phyloP scores from a whole-genome alignment of 352 stramenopile species.

The Pythium monospermum region DNA sequence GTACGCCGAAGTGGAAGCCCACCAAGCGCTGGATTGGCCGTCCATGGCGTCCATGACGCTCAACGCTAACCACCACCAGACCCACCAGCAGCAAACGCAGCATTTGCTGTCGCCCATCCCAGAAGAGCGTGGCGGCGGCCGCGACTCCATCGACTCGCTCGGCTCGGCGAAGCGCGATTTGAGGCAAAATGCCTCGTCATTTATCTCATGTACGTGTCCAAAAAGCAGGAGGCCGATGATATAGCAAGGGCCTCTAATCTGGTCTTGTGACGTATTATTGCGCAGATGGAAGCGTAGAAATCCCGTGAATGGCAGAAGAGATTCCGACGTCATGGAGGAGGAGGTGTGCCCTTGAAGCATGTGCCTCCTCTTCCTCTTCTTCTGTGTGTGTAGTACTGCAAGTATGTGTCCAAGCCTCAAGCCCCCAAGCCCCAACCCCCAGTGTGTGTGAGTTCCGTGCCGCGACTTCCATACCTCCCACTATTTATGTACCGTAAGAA shows the following conservation, averaged over 20 bases:
- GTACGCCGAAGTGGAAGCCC: conserved; percentile 25
- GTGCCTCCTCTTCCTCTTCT: no score
- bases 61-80: neutral
- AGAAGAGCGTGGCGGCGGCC: conserved; percentile 53
- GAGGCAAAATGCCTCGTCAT: conserved; percentile 3
- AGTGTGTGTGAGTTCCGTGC: no score
- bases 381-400: no score
- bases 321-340: neutral
- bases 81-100: conserved; percentile 26
- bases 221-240: no score
- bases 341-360: no score
- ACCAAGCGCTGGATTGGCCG: conserved; percentile 36
- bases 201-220: conserved; percentile 16
- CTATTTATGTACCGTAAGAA: no score
- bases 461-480: no score
- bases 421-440: no score
- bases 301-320: conserved; percentile 2
- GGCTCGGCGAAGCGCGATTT: conserved; percentile 13
- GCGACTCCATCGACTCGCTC: conserved; percentile 21
- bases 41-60: neutral
- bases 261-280: neutral
- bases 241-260: no score
- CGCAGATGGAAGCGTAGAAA: conserved; percentile 17
- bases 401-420: no score
- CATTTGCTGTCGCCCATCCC: conserved; percentile 66